Evolutionary conservation across 768 basidiomycete genomes (phyloP).

Genomic region (Lactifluus subvellereus): DNA sequence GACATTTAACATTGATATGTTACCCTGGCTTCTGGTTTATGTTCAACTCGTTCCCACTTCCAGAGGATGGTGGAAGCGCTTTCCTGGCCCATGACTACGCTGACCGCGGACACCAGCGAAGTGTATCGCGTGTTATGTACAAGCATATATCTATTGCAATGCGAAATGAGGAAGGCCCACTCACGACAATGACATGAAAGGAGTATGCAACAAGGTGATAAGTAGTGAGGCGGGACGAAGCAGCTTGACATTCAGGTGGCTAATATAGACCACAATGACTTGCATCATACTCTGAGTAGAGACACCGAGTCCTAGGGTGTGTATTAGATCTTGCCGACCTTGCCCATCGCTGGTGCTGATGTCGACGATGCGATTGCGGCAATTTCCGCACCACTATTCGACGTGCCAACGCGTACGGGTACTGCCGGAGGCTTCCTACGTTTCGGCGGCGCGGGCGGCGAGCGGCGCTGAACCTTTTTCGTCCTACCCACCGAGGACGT

Average conservation of each 20-base stretch:
- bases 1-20: too few species aligned
- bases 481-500: neutral
- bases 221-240: neutral
- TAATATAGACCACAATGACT: neutral
- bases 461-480: slow-evolving; percentile 29
- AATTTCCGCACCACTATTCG: slow-evolving; percentile 49
- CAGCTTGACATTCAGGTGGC: neutral
- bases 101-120: too few species aligned
- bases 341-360: slow-evolving; percentile 20
- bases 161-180: neutral
- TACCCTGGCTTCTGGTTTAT: too few species aligned
- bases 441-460: slow-evolving; percentile 60
- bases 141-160: slow-evolving; percentile 1
- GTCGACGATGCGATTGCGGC: slow-evolving; percentile 49
- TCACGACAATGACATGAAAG: neutral
- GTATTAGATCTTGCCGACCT: neutral
- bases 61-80: neutral
- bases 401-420: slow-evolving; percentile 39
- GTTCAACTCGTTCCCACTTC: too few species aligned
- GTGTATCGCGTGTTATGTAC: neutral
- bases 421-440: slow-evolving; percentile 69
- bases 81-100: too few species aligned
- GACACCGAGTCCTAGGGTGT: neutral
- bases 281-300: neutral
- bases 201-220: neutral